Evolutionary conservation across 108 stramenopile genomes (phyloP).

Genomic region (Conticribra guillardii): DNA sequence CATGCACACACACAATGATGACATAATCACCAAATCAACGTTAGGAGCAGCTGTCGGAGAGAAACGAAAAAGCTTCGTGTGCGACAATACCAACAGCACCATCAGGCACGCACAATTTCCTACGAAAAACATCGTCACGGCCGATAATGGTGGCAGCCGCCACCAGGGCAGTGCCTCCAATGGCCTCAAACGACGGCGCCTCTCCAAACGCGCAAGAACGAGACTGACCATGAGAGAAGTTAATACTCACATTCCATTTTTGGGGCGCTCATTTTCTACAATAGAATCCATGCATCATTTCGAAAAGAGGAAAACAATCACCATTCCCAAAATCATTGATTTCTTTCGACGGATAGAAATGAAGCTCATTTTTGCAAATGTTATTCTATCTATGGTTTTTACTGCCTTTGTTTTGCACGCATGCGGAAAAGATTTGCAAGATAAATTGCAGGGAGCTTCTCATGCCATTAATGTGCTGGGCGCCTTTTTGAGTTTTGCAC

Average conservation of each 20-base stretch:
- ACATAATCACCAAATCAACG: too few relatives aligned
- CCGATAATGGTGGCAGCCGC: too few relatives aligned
- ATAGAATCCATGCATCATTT: conserved; percentile 22
- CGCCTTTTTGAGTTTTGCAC: conserved; percentile 32
- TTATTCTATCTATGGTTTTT: conserved; percentile 5
- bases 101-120: too few relatives aligned
- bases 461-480: conserved; percentile 15
- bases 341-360: conserved; percentile 36
- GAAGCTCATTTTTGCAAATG: conserved; percentile 21
- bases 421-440: conserved; percentile 15
- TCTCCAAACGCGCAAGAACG: conserved; percentile 33
- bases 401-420: conserved; percentile 22
- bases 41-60: too few relatives aligned
- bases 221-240: conserved; percentile 41
- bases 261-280: conserved; percentile 3
- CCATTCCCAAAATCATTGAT: conserved; percentile 32
- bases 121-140: too few relatives aligned
- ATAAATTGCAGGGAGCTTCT: conserved; percentile 4
- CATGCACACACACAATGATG: too few relatives aligned
- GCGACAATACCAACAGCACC: too few relatives aligned
- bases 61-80: too few relatives aligned
- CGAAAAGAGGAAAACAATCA: conserved; percentile 28
- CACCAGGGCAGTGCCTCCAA: too few relatives aligned
- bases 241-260: conserved; percentile 28
- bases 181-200: conserved; percentile 24